Percentiles rank a stretch among this genome's conserved stretches.
These are phyloP conservation scores for Neopestalotiopsis clavispora DNA, from an alignment of 2,329 filamentous ascomycete genomes.

Conservation along the genomic window DNA sequence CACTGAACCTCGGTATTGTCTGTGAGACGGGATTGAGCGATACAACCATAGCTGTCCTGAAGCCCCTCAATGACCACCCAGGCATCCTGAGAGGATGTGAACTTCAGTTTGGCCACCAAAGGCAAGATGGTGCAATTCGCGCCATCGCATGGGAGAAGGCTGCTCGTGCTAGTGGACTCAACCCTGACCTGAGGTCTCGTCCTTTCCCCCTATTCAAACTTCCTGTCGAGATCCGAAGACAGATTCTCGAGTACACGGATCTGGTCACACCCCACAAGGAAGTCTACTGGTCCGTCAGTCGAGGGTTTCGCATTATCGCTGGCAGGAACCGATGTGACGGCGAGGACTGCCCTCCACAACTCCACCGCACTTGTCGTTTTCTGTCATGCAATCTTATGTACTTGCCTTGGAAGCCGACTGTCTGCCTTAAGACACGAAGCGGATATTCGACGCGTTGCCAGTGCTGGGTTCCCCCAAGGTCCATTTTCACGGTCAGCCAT, in stretches of 20 bases:
- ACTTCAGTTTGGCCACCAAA: not conserved
- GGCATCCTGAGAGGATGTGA: not conserved
- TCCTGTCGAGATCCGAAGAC: conserved; percentile 25
- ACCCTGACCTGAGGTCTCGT: not conserved
- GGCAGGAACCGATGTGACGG: not conserved
- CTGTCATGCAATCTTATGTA: not conserved
- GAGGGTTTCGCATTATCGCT: conserved; percentile 16
- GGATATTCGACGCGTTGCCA: conserved; percentile 21
- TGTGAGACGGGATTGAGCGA: not conserved
- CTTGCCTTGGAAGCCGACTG: too few relatives aligned
- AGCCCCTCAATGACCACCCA: not conserved
- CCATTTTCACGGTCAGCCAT: conserved; percentile 11
- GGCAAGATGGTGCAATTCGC: not conserved
- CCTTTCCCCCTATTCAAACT: conserved; percentile 24
- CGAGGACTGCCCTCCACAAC: not conserved
- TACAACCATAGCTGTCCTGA: not conserved
- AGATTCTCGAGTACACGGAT: conserved; percentile 29
- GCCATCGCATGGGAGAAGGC: not conserved
- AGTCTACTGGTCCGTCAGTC: conserved; percentile 23
- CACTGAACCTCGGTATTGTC: not conserved
- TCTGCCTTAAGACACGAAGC: not conserved
- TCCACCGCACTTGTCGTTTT: not conserved
- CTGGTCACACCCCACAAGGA: conserved; percentile 26
- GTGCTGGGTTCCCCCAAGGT: conserved; percentile 18
- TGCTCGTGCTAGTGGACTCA: not conserved